Evolutionary conservation across 495 filamentous ascomycete genomes (phyloP).

Genomic region (Penicillium bovifimosum): DNA sequence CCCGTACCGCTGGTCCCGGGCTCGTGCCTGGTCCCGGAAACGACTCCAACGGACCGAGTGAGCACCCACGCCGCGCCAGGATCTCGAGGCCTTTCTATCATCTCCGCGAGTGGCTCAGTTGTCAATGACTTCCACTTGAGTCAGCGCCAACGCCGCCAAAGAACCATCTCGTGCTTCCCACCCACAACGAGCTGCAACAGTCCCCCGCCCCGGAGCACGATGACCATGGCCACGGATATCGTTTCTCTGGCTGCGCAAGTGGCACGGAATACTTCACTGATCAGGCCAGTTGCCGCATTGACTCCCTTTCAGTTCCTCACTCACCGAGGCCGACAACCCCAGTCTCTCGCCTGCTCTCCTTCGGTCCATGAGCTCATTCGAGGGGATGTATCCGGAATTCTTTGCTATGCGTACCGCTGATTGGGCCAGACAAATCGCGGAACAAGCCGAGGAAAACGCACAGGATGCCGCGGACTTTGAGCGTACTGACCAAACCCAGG

Average conservation of each 20-base stretch:
- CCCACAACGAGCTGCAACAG: too few species aligned
- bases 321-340: neutral
- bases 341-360: neutral
- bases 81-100: neutral
- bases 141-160: neutral
- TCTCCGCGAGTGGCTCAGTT: neutral
- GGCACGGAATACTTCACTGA: neutral
- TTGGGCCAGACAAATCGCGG: too few species aligned
- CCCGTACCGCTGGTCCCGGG: neutral
- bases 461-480: too few species aligned
- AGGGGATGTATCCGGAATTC: neutral
- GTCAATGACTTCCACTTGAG: neutral
- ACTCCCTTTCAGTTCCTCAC: constrained; percentile 1
- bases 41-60: neutral
- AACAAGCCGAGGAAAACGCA: neutral
- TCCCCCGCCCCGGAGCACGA: neutral
- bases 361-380: neutral
- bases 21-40: neutral
- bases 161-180: neutral
- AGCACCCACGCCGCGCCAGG: neutral
- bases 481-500: too few species aligned
- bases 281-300: neutral
- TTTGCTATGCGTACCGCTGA: neutral
- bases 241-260: neutral
- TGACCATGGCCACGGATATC: neutral